Base-by-base conservation (phyloP, 179 eudicot species). In the Silene noctiflora region DNA sequence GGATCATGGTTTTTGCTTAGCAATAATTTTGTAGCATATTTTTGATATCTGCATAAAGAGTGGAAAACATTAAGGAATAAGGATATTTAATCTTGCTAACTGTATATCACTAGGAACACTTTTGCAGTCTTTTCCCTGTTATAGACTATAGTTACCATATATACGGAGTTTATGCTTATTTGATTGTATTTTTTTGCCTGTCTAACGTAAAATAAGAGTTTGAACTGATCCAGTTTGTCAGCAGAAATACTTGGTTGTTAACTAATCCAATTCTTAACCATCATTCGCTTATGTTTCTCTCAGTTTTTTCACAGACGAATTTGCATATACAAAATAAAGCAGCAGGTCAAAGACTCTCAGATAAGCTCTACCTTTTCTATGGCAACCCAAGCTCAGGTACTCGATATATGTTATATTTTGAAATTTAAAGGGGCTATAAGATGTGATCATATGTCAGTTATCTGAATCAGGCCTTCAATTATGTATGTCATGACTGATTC, bases 301-400 rank as follows among this genome's bases (percentile, higher is more conserved):
- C 9, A 65, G 20, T 66, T 29, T 33, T 13, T 66, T 16, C 0
- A 16, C 19, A 11, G 44, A 27, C 2, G 19, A 16, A 65, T n/a
- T 6, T 9, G 4, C 24, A 67, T 17, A n/a, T 39, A 8, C 35
- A 14, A 19, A 35, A 39, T 8, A 39, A 9, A 39, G 46, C 46
- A 22, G 71, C 71, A 67, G 68, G 19, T 25, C 4, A 64, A 64
- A 39, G 17, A 11, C 14, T 35, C 2, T 11, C 33, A 9, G 24
- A 22, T 48, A 67, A 33, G 71, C 71, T 67, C 51, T 22, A 33
- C 39, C 71, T 67, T 22, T 67, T 67, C 31, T 19, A 22, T 33
- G 25, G 13, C 24, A 17, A 35, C 51, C 53, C 71, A 11, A 8
- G 24, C 51, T 35, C 24, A n/a, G 71, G 71, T 67, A 67, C 21